Conservation (phyloP, 2,329 filamentous ascomycete genomes). For the Aureobasidium sp. region DNA sequence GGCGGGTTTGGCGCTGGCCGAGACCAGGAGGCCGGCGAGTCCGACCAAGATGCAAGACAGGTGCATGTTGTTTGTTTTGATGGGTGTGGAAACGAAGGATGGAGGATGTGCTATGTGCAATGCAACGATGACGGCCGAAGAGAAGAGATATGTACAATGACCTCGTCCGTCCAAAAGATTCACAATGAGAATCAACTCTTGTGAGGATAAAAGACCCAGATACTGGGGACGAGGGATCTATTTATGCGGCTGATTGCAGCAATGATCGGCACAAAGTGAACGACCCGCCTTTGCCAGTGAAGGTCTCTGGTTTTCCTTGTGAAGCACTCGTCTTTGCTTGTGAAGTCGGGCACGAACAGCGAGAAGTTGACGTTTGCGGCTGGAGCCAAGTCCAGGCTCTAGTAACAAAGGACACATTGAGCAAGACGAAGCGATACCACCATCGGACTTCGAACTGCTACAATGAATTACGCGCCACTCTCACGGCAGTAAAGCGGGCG, state of each 20-base stretch:
- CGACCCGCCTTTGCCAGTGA: not conserved
- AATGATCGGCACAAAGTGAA: not conserved
- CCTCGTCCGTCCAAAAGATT: conserved; percentile 4
- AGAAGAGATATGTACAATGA: conserved; percentile 11
- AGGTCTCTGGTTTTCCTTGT: not conserved
- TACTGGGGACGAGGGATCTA: conserved; percentile 10
- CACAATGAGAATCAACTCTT: conserved; percentile 9
- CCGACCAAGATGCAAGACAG: conserved; percentile 4
- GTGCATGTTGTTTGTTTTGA: conserved; percentile 15
- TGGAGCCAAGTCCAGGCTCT: not conserved
- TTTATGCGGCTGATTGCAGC: conserved; percentile 11
- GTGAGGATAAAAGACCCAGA: conserved; percentile 9
- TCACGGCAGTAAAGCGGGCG: not conserved
- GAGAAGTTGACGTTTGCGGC: conserved; percentile 1
- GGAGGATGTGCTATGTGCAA: conserved; percentile 4
- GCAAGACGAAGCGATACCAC: not conserved
- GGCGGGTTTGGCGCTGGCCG: conserved; percentile 7
- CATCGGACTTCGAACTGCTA: not conserved
- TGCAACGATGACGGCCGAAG: conserved; percentile 11
- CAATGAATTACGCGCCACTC: conserved; percentile 1
- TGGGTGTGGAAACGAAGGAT: not conserved
- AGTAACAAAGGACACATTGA: not conserved
- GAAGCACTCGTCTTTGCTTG: not conserved
- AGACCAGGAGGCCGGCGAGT: conserved; percentile 14
- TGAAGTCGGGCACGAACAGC: not conserved